phyloP scores from a whole-genome alignment of 2,329 filamentous ascomycete species.

The Exophiala phaeomuriformis region DNA sequence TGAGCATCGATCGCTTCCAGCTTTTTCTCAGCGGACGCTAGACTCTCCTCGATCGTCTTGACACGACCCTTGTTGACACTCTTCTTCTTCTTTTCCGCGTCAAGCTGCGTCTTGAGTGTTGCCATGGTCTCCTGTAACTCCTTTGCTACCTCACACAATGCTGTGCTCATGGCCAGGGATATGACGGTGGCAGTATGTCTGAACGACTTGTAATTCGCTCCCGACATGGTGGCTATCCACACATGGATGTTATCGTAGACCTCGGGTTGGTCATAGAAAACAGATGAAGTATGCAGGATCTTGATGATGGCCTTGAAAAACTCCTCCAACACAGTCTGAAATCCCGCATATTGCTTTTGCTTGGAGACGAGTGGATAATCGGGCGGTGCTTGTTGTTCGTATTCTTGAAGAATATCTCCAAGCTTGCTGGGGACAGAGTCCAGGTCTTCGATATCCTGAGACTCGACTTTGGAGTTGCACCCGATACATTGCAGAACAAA shows the following conservation, averaged over 20 bases:
- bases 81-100: conserved; percentile 66
- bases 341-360: conserved; percentile 66
- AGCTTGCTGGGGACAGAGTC: conserved; percentile 77
- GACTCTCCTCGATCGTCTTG: conserved; percentile 62
- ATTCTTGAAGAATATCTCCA: conserved; percentile 78
- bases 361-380: conserved; percentile 90
- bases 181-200: conserved; percentile 88
- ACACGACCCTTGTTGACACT: conserved; percentile 72
- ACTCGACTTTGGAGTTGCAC: conserved; percentile 68
- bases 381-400: conserved; percentile 71
- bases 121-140: conserved; percentile 65
- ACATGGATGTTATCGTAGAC: conserved; percentile 82
- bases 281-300: conserved; percentile 71
- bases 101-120: conserved; percentile 68
- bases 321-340: conserved; percentile 66
- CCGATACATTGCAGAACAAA: conserved; percentile 63
- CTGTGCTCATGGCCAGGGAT: conserved; percentile 68
- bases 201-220: conserved; percentile 78
- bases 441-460: conserved; percentile 78
- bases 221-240: conserved; percentile 89
- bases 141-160: conserved; percentile 65
- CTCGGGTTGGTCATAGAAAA: conserved; percentile 67
- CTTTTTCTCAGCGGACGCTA: conserved; percentile 62
- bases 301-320: conserved; percentile 74
- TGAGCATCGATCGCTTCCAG: conserved; percentile 62